Conservation (phyloP, 768 basidiomycete genomes). For the Pleurotus djamor region DNA sequence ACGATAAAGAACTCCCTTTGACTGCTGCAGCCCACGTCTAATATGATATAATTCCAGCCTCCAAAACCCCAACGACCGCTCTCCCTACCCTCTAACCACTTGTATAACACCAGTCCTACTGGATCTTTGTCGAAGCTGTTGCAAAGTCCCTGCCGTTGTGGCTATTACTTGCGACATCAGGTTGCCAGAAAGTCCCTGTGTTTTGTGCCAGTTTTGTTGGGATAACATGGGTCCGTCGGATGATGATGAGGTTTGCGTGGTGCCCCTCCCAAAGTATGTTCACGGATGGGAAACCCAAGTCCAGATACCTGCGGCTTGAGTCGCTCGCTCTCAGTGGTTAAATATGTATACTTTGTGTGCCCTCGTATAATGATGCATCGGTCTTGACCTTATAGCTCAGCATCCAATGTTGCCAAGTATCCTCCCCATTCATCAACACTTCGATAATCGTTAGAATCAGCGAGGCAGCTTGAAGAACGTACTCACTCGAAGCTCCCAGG, state of each 20-base stretch:
- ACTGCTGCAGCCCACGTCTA: not conserved
- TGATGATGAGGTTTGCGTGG: conserved; percentile 43
- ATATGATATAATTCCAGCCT: conserved; percentile 36
- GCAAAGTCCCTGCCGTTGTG: conserved; percentile 66
- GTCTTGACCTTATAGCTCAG: not conserved
- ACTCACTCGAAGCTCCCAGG: conserved; percentile 3
- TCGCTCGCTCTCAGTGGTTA: not conserved
- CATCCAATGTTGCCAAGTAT: conserved; percentile 1
- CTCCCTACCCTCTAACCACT: conserved; percentile 66
- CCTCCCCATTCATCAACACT: conserved; percentile 6
- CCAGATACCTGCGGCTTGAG: not conserved
- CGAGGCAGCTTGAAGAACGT: not conserved
- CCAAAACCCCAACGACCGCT: conserved; percentile 52
- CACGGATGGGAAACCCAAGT: conserved; percentile 26
- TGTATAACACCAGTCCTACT: conserved; percentile 61
- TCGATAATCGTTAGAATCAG: not conserved
- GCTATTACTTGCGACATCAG: conserved; percentile 71
- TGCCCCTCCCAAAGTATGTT: conserved; percentile 48
- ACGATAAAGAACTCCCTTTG: not conserved
- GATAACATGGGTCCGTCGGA: conserved; percentile 56
- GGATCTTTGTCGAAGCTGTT: conserved; percentile 67
- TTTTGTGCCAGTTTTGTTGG: conserved; percentile 78
- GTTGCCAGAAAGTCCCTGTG: conserved; percentile 75
- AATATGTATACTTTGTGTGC: not conserved
- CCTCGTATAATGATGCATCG: too few relatives aligned